Conservation (phyloP, 2,329 filamentous ascomycete genomes). For the Botrytis squamosa region DNA sequence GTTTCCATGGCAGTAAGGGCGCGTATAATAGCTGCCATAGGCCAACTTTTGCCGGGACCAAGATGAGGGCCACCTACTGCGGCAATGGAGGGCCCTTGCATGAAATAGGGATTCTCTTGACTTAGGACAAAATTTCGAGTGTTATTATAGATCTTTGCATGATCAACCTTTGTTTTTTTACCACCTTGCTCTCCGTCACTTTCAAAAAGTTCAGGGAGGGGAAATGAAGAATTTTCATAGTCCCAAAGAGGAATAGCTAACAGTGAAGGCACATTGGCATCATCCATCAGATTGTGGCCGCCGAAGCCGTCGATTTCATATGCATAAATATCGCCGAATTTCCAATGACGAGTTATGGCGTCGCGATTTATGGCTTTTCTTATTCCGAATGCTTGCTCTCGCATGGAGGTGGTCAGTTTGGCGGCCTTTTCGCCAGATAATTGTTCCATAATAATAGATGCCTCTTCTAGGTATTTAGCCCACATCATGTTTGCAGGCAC, state of each 20-base stretch:
- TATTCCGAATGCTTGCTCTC: conserved; percentile 59
- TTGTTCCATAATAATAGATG: conserved; percentile 51
- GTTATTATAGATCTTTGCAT: conserved; percentile 69
- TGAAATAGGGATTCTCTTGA: conserved; percentile 75
- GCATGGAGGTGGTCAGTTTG: conserved; percentile 56
- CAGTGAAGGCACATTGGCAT: conserved; percentile 69
- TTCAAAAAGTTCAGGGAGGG: conserved; percentile 26
- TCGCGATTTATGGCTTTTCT: conserved; percentile 66
- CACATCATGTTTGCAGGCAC: conserved; percentile 90
- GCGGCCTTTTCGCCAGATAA: conserved; percentile 45
- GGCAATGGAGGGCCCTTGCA: conserved; percentile 52
- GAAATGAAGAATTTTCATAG: conserved; percentile 43
- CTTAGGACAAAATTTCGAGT: conserved; percentile 78
- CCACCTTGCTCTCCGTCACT: conserved; percentile 19
- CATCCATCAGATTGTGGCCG: conserved; percentile 61
- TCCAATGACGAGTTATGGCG: conserved; percentile 63
- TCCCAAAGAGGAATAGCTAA: conserved; percentile 63
- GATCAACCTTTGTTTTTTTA: conserved; percentile 34
- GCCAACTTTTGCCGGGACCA: conserved; percentile 56
- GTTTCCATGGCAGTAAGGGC: conserved; percentile 47
- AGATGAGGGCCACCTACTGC: conserved; percentile 69
- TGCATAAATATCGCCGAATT: conserved; percentile 69
- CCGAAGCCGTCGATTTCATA: conserved; percentile 72
- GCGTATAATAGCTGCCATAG: conserved; percentile 54
- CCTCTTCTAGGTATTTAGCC: conserved; percentile 57